Evolutionary conservation across 495 filamentous ascomycete genomes (phyloP), one percentile per base, ranked within the genome.

Genomic region (Penicillium manginii): DNA sequence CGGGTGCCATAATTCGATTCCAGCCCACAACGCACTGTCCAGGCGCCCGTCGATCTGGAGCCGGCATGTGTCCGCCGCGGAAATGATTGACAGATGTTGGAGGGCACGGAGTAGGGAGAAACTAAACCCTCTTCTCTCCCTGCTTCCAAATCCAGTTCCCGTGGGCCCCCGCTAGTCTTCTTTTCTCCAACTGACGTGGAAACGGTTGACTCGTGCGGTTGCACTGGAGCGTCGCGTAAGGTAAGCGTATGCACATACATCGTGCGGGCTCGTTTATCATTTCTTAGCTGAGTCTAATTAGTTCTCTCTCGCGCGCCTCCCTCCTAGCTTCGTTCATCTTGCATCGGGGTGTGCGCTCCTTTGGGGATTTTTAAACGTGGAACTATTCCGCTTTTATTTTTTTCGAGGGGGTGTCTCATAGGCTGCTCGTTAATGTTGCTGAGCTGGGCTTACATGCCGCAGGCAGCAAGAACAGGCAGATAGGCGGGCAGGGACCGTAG

Each of bases 201-300:
- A 43, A 43, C 40, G 40, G 40, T 43, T 43, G 40, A 43, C 40
- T 43, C 40, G 17, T 43, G 17, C 35, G 15, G 35, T 29, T 29
- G 26, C 26, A 29, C 26, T 29, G 26, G 6, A 29, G 26, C 26
- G 26, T 29, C 26, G 26, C 26, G 26, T 29, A 29, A 29, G 26
- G 26, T 29, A 29, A 29, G 26, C 26, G 2, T 29, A 29, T 29
- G 26, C 26, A 29, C 26, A 29, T 29, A 29, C 26, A 29, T 29
- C 6, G 26, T 29, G 26, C 26, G 9, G 26, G 6, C 26, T 4
- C 26, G 6, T 5, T 29, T 29, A 29, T 29, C 9, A 8, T 29
- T 29, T 5, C 26, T 29, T 29, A 29, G 26, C 26, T 29, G 0
- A 29, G 26, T 29, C 35, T 37, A n/a, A 12, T 11, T 37, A 37